Evolutionary conservation across 2,329 filamentous ascomycete genomes (phyloP).

Genomic region (Ophiostoma pallidulum): DNA sequence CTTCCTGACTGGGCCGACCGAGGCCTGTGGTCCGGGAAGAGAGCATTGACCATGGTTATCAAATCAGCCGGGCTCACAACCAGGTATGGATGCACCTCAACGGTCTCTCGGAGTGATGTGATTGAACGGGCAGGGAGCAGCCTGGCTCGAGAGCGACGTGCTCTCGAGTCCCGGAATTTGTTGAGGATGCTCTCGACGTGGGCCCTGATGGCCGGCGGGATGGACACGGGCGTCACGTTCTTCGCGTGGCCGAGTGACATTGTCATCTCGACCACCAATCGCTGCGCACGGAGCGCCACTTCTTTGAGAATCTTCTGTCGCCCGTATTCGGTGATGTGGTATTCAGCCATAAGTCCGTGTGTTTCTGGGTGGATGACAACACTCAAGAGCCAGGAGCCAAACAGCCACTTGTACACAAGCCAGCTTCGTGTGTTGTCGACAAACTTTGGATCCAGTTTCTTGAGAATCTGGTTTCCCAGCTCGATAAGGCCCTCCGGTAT

Average conservation of each 20-base stretch:
- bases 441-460: slow-evolving; percentile 62
- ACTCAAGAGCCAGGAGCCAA: slow-evolving; percentile 75
- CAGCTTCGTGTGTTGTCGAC: slow-evolving; percentile 70
- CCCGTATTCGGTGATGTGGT: slow-evolving; percentile 85
- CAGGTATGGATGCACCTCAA: slow-evolving; percentile 69
- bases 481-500: slow-evolving; percentile 80
- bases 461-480: slow-evolving; percentile 73
- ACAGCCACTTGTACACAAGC: slow-evolving; percentile 85
- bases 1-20: slow-evolving; percentile 52
- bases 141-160: slow-evolving; percentile 42
- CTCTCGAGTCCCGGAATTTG: slow-evolving; percentile 48
- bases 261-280: slow-evolving; percentile 67
- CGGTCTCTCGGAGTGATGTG: slow-evolving; percentile 64
- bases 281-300: slow-evolving; percentile 70
- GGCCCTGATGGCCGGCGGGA: slow-evolving; percentile 51
- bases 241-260: slow-evolving; percentile 8
- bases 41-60: slow-evolving; percentile 67
- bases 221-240: slow-evolving; percentile 39
- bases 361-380: slow-evolving; percentile 84
- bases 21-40: slow-evolving; percentile 68
- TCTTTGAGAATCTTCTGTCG: slow-evolving; percentile 73
- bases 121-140: slow-evolving; percentile 63
- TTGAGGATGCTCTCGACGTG: slow-evolving; percentile 65
- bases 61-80: slow-evolving; percentile 73
- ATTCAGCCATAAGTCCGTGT: slow-evolving; percentile 69